Percentiles rank a stretch among this genome's conserved stretches.
Evolutionary conservation across 2,329 filamentous ascomycete genomes (phyloP).

Genomic region (Aspergillus sp.): DNA sequence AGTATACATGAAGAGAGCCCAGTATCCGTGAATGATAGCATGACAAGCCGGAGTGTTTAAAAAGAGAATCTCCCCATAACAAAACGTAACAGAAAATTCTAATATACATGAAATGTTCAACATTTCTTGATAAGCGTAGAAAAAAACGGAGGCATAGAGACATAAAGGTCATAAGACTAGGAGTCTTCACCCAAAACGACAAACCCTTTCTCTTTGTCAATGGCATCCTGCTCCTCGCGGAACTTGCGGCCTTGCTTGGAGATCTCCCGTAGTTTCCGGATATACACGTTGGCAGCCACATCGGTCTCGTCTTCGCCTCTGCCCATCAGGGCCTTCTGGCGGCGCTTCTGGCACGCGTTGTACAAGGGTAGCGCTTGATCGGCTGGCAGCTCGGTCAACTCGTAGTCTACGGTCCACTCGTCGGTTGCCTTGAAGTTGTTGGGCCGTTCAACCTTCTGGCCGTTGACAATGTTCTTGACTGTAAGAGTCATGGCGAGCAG

Average conservation of each 20-base stretch:
- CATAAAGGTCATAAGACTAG: too few relatives aligned
- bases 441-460: conserved; percentile 55
- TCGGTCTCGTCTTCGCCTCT: conserved; percentile 35
- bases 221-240: conserved; percentile 47
- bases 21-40: too few relatives aligned
- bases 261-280: conserved; percentile 29
- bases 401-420: conserved; percentile 70
- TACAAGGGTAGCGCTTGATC: conserved; percentile 48
- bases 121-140: too few relatives aligned
- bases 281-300: conserved; percentile 40
- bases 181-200: conserved; percentile 17
- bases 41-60: too few relatives aligned
- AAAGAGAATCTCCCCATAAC: too few relatives aligned
- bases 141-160: too few relatives aligned
- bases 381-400: conserved; percentile 54
- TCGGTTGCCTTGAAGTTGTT: conserved; percentile 37
- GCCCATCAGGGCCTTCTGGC: conserved; percentile 39
- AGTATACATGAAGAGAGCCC: too few relatives aligned
- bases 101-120: too few relatives aligned
- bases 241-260: conserved; percentile 51
- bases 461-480: conserved; percentile 65
- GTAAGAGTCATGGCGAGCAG: conserved; percentile 65
- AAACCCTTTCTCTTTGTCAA: conserved; percentile 40
- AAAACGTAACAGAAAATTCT: too few relatives aligned
- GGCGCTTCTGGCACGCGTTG: conserved; percentile 46